Evolutionary conservation across 192 early-diverging fungal genomes (phyloP).

Genomic region (Diversispora epigaea): DNA sequence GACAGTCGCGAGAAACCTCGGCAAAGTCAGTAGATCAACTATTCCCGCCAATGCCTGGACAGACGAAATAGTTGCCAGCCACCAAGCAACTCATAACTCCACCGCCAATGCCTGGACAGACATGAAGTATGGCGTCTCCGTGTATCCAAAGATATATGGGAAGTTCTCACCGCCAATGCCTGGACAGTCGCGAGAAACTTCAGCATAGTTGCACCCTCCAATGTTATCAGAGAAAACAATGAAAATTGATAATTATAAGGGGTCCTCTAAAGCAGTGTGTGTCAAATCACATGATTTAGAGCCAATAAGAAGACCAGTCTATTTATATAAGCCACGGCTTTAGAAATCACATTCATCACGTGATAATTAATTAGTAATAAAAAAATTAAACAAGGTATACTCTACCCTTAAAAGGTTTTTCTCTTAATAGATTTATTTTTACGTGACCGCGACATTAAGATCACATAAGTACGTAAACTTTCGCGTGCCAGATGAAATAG

Average conservation of each 20-base stretch:
- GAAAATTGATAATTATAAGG: no score
- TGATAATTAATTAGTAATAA: no score
- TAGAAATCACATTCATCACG: no score
- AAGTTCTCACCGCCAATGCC: slow-evolving; percentile 3
- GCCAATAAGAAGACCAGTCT: no score
- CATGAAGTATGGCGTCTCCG: slow-evolving; percentile 11
- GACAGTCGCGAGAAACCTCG: neutral
- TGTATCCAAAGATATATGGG: neutral
- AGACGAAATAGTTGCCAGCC: neutral
- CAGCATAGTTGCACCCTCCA: no score
- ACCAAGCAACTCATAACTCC: neutral
- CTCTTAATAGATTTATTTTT: no score
- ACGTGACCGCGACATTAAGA: slow-evolving; percentile 1
- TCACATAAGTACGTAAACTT: neutral
- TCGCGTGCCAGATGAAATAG: neutral
- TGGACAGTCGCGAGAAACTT: neutral
- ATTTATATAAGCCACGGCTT: no score
- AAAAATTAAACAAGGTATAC: no score
- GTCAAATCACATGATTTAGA: no score
- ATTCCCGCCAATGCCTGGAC: neutral
- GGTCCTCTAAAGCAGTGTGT: no score
- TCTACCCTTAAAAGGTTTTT: no score
- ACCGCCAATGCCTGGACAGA: slow-evolving; percentile 5
- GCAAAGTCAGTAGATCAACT: neutral
- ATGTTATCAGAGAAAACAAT: no score